Evolutionary conservation across 1,284 basidiomycete species (phyloP).

Genomic region (Cystobasidiaceae sp.): DNA sequence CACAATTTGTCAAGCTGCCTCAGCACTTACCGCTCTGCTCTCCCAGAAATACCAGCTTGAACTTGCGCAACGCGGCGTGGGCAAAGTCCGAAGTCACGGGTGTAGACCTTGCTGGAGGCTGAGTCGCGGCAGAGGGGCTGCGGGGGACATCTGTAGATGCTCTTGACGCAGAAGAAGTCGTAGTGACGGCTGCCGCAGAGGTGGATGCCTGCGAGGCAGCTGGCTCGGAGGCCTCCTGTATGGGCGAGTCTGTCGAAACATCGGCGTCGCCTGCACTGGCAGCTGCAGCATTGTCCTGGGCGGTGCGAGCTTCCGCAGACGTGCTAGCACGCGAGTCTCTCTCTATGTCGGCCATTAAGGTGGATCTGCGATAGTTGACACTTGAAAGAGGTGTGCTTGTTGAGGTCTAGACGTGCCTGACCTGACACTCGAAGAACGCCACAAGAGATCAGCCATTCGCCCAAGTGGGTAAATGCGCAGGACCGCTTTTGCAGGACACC

Average conservation of each 20-base stretch:
- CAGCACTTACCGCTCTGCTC: constrained; percentile 38
- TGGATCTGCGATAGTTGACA: not conserved
- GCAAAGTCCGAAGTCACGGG: constrained; percentile 33
- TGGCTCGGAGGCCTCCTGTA: no score
- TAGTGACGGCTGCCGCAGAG: not conserved
- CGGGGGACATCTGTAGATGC: constrained; percentile 2
- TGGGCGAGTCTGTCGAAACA: no score
- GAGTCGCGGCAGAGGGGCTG: not conserved
- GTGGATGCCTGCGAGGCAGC: constrained; percentile 22
- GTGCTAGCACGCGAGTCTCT: constrained; percentile 11
- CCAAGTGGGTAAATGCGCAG: no score
- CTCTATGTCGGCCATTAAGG: constrained; percentile 4
- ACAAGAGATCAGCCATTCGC: no score
- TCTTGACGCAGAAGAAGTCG: constrained; percentile 1
- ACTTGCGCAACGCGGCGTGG: constrained; percentile 62
- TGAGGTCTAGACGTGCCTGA: no score
- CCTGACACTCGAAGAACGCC: no score
- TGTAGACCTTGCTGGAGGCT: constrained; percentile 1
- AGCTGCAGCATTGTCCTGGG: not conserved
- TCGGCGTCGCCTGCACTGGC: not conserved
- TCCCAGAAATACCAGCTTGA: constrained; percentile 83
- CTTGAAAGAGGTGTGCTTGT: no score
- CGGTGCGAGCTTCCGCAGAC: not conserved
- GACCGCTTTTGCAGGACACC: no score
- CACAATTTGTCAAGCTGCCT: not conserved